Evolutionary conservation across 2,329 filamentous ascomycete species (phyloP).

Genomic region (Penicillium sp.): DNA sequence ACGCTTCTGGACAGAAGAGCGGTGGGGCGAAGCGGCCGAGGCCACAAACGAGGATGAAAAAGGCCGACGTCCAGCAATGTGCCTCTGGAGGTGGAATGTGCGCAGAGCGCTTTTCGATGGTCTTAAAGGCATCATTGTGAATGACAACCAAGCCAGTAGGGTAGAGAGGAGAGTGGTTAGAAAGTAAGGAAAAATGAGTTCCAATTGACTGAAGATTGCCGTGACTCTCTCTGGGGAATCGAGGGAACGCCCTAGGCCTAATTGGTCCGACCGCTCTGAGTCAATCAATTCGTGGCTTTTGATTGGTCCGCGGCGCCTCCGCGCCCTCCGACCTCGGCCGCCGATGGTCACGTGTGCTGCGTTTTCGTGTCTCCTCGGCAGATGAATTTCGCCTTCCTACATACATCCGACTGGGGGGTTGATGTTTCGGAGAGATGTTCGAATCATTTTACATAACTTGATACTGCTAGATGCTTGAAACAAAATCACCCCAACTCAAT

Average conservation of each 20-base stretch:
- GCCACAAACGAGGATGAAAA: conserved; percentile 50
- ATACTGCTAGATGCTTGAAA: background rate
- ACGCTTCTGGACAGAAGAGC: conserved; percentile 46
- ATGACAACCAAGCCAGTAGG: conserved; percentile 37
- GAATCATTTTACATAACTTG: background rate
- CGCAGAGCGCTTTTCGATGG: conserved; percentile 52
- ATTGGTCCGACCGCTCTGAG: conserved; percentile 23
- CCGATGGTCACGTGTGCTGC: conserved; percentile 17
- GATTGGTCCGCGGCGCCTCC: conserved; percentile 25
- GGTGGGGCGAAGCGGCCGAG: conserved; percentile 49
- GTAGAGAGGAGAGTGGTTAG: conserved; percentile 16
- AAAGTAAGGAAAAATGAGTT: conserved; percentile 23
- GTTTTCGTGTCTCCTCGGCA: conserved; percentile 11
- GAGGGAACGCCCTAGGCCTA: conserved; percentile 25
- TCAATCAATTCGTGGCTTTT: conserved; percentile 26
- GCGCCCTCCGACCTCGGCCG: conserved; percentile 34
- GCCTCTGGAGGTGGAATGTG: conserved; percentile 46
- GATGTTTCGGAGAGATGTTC: too few relatives aligned
- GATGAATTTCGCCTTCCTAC: background rate
- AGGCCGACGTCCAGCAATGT: conserved; percentile 38
- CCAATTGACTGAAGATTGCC: conserved; percentile 26
- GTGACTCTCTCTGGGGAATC: conserved; percentile 23
- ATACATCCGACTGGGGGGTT: background rate
- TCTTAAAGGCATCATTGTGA: conserved; percentile 53
- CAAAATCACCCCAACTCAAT: background rate